Evolutionary conservation across 2,329 filamentous ascomycete species (phyloP).

Genomic region (Ophiostoma sp.): DNA sequence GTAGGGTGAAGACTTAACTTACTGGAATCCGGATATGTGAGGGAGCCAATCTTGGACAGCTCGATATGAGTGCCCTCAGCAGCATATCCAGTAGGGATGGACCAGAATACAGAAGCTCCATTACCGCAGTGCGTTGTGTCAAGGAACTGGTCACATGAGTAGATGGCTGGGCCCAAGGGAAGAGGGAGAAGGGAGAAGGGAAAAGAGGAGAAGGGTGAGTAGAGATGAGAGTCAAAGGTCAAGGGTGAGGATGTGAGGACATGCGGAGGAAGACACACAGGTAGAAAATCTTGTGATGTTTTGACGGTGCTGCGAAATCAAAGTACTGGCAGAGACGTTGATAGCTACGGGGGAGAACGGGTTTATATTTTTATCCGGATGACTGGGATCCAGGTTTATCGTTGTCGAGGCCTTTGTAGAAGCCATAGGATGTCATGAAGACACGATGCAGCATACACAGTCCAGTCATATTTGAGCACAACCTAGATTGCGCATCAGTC

Average conservation of each 20-base stretch:
- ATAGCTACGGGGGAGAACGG: background rate
- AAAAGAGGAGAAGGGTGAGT: background rate
- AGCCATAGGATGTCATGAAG: background rate
- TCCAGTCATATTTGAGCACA: no score
- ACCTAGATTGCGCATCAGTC: no score
- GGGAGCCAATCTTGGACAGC: background rate
- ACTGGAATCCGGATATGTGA: background rate
- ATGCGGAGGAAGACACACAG: background rate
- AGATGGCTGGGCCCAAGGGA: background rate
- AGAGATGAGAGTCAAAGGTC: background rate
- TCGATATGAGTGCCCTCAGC: background rate
- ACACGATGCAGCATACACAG: background rate
- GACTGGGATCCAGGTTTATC: constrained; percentile 5
- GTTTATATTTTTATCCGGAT: background rate
- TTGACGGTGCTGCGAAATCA: background rate
- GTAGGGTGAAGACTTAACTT: background rate
- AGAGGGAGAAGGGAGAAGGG: background rate
- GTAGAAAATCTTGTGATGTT: background rate
- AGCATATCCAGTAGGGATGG: background rate
- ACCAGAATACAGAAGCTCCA: no score
- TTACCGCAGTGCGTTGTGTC: background rate
- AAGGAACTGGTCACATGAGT: background rate
- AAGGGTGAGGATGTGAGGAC: background rate
- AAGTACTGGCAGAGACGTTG: background rate
- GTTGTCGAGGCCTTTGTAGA: background rate